Base-by-base conservation (phyloP, 306 rosid species). In the Morella rubra region DNA sequence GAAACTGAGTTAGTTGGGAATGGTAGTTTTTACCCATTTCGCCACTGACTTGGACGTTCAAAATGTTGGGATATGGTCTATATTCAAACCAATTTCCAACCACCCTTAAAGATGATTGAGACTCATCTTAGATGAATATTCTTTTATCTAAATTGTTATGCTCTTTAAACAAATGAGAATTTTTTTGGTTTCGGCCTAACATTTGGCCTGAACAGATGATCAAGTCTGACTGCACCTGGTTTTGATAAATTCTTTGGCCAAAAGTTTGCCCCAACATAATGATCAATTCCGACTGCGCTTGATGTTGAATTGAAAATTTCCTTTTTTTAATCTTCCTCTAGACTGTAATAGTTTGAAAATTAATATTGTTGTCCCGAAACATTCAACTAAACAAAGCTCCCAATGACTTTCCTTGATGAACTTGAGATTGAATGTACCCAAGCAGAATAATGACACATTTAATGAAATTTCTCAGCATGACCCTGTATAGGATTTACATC, bases 1-100 rank as follows among this genome's bases (percentile, higher is more conserved):
- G n/a, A 74, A 49, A 20, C 50, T 77, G 72, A 64, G 77, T 83
- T 81, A 56, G 82, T 75, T 83, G 86, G 55, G 87, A 84, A 67
- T 74, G 84, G 81, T 84, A 73, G 84, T 76, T 80, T 71, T 45
- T 71, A 45, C 52, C 59, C 24, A 15, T 42, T 22, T 44, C 56
- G 42, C 32, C 69, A 42, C 44, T 5, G 46, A 44, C 54, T 69
- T 73, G 44, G 73, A 69, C 74, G 5, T 47, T 20, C 66, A 40
- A 58, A 69, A 7, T 51, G 44, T 40, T 67, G 10, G 45, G 66
- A 22, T 27, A 41, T 3, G 66, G 50, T 56, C 45, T 15, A 16
- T 58, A 18, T 61, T 37, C 14, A 54, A 64, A 75, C 51, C 45
- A 44, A 49, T 20, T 18, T 32, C 54, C 67, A 62, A 41, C 77